phyloP scores from a whole-genome alignment of 2,329 filamentous ascomycete genomes.

The Coniochaeta prunicola region DNA sequence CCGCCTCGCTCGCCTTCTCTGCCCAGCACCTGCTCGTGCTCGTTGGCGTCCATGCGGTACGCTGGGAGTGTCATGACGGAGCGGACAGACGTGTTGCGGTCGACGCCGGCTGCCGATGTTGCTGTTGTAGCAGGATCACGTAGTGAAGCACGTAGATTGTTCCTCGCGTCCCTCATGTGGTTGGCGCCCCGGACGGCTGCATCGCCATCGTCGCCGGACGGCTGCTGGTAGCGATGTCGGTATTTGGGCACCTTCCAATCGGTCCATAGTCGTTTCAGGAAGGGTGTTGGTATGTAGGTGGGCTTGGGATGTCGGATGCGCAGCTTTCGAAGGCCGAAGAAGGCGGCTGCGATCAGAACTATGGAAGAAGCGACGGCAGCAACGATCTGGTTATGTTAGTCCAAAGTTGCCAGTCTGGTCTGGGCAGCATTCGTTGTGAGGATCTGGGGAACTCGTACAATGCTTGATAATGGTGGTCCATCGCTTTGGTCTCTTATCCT shows the following conservation, averaged over 20 bases:
- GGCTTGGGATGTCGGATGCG: conserved; percentile 31
- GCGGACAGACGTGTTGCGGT: conserved; percentile 78
- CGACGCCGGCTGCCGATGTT: conserved; percentile 40
- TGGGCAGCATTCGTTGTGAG: neutral
- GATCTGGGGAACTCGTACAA: neutral
- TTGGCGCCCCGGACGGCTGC: conserved; percentile 5
- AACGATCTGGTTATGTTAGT: neutral
- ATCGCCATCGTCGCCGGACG: conserved; percentile 16
- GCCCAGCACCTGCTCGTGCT: conserved; percentile 75
- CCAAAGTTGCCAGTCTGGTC: neutral
- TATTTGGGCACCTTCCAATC: conserved; percentile 29
- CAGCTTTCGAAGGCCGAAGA: conserved; percentile 14
- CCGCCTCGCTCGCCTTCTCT: conserved; percentile 87
- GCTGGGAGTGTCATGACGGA: conserved; percentile 92
- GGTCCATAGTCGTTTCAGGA: conserved; percentile 42
- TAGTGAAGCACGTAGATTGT: neutral
- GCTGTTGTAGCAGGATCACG: neutral
- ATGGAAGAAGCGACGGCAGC: neutral
- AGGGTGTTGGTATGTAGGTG: conserved; percentile 41
- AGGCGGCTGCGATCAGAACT: conserved; percentile 8
- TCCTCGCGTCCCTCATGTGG: conserved; percentile 8
- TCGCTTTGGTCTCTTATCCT: neutral
- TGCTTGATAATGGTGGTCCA: neutral
- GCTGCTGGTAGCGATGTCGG: conserved; percentile 13
- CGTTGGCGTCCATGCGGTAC: conserved; percentile 66